Evolutionary conservation across 2,329 filamentous ascomycete genomes (phyloP), one percentile per base, ranked within the genome.

Genomic region (Penicillium digitatum): DNA sequence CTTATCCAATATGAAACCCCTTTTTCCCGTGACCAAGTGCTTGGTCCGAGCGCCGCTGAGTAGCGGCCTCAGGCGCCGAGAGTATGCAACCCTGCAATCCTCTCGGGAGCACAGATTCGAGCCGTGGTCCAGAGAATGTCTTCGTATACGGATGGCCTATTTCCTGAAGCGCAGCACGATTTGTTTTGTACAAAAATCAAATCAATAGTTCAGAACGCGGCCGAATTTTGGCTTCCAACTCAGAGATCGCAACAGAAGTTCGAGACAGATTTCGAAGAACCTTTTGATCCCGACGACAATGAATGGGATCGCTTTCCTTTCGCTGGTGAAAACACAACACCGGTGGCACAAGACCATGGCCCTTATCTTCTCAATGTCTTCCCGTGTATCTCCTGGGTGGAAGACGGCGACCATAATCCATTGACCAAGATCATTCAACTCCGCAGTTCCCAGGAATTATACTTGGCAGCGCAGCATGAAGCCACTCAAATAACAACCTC

Each of bases 251-350:
- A 39, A 48, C 14, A 49, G 38, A 58, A 53, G 29, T 64, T 57
- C 16, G 52, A 48, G 52, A 56, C 39, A 31, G 52, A 57, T 12
- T 61, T 61, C 22, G 57, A 57, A 39, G 56, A 57, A 37, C 29
- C 40, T 22, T 37, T 50, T 42, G 35, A 54, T 42, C 48, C 43
- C 42, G 50, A 62, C 2, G 48, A 56, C 27, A 48, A 50, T 43
- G 52, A 58, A 48, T 54, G 49, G 57, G 38, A 43, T 27, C 32
- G 39, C 20, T 62, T 62, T 43, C 34, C 50, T 46, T 56, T 44
- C 2, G 24, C 54, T 49, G 32, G 48, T 56, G 14, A 56, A 26
- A 52, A 48, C 34, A 45, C 37, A 48, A 47, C 22, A 38, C 24
- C 20, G 29, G 40, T 12, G 18, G 48, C 32, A 44, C 44, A 48